Percentiles rank a stretch among this genome's conserved stretches.
phyloP scores from a whole-genome alignment of 2,329 filamentous ascomycete genomes.

The Torrubiella hemipterigena region DNA sequence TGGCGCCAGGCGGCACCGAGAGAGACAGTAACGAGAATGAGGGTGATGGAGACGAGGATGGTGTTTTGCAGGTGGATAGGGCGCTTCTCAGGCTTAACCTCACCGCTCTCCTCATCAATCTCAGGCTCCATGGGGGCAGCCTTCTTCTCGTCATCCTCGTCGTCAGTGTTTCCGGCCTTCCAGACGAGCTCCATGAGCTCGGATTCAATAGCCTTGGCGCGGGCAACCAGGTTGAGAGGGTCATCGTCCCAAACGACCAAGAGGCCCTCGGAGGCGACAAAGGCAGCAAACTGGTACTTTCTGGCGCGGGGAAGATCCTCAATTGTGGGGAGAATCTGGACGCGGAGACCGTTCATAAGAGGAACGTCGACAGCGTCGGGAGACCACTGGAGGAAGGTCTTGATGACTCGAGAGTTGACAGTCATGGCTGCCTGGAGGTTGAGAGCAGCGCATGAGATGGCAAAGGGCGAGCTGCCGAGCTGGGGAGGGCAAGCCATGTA shows the following conservation, averaged over 20 bases:
- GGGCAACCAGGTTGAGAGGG: slow-evolving; percentile 53
- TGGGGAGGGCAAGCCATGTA: slow-evolving; percentile 65
- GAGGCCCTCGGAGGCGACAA: slow-evolving; percentile 58
- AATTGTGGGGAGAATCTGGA: slow-evolving; percentile 63
- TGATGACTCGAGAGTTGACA: slow-evolving; percentile 68
- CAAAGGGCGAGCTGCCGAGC: slow-evolving; percentile 50
- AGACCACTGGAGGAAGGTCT: slow-evolving; percentile 62
- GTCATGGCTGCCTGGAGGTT: slow-evolving; percentile 69
- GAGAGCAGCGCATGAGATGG: slow-evolving; percentile 51
- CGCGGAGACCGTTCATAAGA: slow-evolving; percentile 61
- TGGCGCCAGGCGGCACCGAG: slow-evolving; percentile 60
- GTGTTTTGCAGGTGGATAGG: slow-evolving; percentile 60
- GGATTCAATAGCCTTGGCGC: slow-evolving; percentile 61
- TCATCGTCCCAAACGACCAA: slow-evolving; percentile 78
- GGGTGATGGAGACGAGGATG: slow-evolving; percentile 52
- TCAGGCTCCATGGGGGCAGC: slow-evolving; percentile 32
- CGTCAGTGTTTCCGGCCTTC: slow-evolving; percentile 46
- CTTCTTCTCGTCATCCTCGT: slow-evolving; percentile 40
- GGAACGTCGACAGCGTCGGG: slow-evolving; percentile 65
- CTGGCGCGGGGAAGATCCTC: slow-evolving; percentile 58
- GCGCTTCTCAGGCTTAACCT: slow-evolving; percentile 50
- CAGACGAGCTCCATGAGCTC: slow-evolving; percentile 70
- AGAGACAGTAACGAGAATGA: slow-evolving; percentile 52
- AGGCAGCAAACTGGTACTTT: slow-evolving; percentile 72
- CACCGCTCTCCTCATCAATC: slow-evolving; percentile 61